Conservation (phyloP, 2,329 filamentous ascomycete genomes). For the Pyricularia grisea region DNA sequence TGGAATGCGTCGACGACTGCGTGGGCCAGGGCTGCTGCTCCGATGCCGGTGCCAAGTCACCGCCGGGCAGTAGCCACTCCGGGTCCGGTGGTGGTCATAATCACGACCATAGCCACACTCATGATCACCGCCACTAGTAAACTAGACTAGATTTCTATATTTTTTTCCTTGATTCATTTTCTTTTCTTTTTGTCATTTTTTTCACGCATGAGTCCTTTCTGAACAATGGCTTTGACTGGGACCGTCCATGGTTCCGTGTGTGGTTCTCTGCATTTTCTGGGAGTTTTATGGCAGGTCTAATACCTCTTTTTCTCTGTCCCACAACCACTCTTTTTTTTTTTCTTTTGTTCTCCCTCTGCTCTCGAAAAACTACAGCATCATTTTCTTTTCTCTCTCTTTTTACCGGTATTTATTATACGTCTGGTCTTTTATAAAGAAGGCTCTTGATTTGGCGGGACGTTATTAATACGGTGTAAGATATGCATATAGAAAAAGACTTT, state of each 20-base stretch:
- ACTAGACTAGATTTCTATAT: background rate
- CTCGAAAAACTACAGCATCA: background rate
- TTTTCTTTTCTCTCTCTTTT: background rate
- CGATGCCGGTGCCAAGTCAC: slow-evolving; percentile 17
- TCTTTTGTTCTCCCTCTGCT: background rate
- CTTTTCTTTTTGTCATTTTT: background rate
- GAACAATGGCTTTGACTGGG: background rate
- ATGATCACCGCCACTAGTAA: background rate
- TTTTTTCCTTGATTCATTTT: background rate
- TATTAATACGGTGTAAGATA: background rate
- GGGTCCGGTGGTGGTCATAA: slow-evolving; percentile 15
- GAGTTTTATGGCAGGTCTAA: background rate
- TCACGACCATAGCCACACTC: slow-evolving; percentile 25
- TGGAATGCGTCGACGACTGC: slow-evolving; percentile 43
- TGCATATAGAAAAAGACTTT: background rate
- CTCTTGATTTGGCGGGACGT: background rate
- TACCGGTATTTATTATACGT: background rate
- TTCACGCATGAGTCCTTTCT: background rate
- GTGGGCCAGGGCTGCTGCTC: slow-evolving; percentile 35
- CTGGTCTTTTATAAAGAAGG: background rate
- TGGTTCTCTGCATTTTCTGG: background rate
- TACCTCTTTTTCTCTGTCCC: background rate
- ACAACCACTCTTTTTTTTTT: background rate
- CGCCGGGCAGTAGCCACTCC: slow-evolving; percentile 23
- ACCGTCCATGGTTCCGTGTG: background rate